Conservation (phyloP, 2,329 filamentous ascomycete species). For the Chrysosporium queenslandicum region DNA sequence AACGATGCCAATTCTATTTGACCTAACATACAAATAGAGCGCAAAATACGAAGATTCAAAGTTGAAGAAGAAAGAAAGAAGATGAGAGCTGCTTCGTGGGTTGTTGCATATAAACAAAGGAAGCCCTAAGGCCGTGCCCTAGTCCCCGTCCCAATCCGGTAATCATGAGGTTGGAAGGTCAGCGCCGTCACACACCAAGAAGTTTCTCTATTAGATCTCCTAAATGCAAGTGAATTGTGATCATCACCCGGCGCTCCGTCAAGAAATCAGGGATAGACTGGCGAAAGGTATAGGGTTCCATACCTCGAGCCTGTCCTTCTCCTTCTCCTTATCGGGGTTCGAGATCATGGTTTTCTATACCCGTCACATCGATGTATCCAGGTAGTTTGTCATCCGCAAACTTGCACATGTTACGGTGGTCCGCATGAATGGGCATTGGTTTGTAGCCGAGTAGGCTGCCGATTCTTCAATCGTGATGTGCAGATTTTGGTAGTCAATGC, state of each 20-base stretch:
- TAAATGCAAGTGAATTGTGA: no score
- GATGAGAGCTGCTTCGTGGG: neutral
- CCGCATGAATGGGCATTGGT: neutral
- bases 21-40: neutral
- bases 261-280: no score
- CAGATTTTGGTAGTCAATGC: neutral
- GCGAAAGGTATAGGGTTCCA: neutral
- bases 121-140: neutral
- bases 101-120: no score
- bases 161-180: neutral
- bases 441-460: neutral
- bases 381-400: neutral
- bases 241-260: no score
- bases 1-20: neutral
- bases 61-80: neutral
- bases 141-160: neutral
- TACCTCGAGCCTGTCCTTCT: neutral
- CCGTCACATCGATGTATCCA: slow-evolving; percentile 2
- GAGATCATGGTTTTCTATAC: neutral
- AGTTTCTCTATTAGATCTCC: no score
- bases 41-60: neutral
- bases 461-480: neutral
- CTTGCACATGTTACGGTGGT: neutral
- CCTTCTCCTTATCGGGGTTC: neutral
- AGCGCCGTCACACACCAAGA: neutral